Base-by-base conservation (phyloP, 192 early-diverging fungal genomes). In the Coemansia interrupta region DNA sequence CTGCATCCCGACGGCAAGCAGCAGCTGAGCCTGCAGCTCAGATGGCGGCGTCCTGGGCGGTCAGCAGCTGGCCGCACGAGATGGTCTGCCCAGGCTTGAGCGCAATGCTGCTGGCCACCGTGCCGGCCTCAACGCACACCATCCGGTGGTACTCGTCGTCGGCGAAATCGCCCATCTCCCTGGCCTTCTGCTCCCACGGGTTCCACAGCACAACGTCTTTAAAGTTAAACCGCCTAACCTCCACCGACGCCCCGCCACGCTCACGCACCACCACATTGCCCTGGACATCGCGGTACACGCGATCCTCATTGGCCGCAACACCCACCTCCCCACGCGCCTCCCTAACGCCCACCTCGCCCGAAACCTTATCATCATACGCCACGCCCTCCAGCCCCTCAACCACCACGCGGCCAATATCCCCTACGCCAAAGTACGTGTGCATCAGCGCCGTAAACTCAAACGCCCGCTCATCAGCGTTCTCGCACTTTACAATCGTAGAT, bases 101-200 rank as follows among this genome's bases (percentile, higher is more conserved):
- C 42, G 76, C 60, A 24, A 92, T 79, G 55, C 79, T 79, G 28
- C 83, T 75, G 22, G 86, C 78, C 10, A 94, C 92, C 15, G 83
- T 81, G 14, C 90, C 90, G 23, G 78, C 85, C 78, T 97, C 95
- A 11, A 95, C 89, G 59, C 95, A 97, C 42, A 97, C 78, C 91
- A 94, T 94, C 18, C 87, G 60, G 56, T 84, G 77, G 65, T 89
- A 95, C 72, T 94, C 93, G 23, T 86, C 86, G 71, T 95, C 83
- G 17, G 74, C 92, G 80, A 96, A 92, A 70, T 98, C 96, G 11
- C 80, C 83, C 89, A 98, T 90, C n/a, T 74, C 86, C 39, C 81
- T 70, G 11, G 96, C 88, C 78, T 92, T 95, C 32, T 90, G 91
- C 14, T 82, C 81, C 96, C 96, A 98, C 7, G 93, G 93, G 61